Conservation (phyloP, 2,329 filamentous ascomycete species). For the Apiospora pterosperma region DNA sequence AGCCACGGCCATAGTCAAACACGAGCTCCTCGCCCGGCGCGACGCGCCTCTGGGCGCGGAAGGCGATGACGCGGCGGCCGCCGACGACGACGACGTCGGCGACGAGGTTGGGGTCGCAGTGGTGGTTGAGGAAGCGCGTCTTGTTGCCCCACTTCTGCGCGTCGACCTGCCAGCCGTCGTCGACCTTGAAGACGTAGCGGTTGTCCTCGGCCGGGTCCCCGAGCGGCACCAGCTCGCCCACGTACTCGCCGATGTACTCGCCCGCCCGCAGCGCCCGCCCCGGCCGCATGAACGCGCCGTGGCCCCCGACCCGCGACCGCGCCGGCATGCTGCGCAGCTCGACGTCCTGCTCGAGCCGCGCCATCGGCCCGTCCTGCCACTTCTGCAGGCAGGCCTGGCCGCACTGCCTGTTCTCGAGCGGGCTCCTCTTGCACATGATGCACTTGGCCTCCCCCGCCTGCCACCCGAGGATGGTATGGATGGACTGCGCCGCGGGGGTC, state of each 20-base stretch:
- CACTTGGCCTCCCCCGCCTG: neutral
- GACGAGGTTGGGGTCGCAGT: neutral
- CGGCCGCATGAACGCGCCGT: neutral
- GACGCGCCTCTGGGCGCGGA: neutral
- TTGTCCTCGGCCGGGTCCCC: neutral
- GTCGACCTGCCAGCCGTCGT: neutral
- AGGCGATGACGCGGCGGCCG: neutral
- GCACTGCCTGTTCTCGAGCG: neutral
- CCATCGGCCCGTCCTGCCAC: neutral
- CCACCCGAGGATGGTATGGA: neutral
- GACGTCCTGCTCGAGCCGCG: neutral
- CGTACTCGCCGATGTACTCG: neutral
- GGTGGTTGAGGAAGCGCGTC: slow-evolving; percentile 2
- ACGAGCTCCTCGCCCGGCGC: neutral
- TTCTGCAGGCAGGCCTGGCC: neutral
- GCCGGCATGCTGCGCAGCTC: neutral
- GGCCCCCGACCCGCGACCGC: neutral
- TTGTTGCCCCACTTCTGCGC: neutral
- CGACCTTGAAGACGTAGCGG: neutral
- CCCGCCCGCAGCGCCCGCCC: neutral
- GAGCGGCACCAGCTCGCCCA: neutral
- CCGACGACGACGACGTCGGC: neutral
- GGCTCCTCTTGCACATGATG: neutral
- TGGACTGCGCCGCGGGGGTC: neutral
- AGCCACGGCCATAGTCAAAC: neutral